These are phyloP conservation scores for Taxawa tesnikishii DNA, from an alignment of 2,329 filamentous ascomycete genomes.

Conservation along the genomic window DNA sequence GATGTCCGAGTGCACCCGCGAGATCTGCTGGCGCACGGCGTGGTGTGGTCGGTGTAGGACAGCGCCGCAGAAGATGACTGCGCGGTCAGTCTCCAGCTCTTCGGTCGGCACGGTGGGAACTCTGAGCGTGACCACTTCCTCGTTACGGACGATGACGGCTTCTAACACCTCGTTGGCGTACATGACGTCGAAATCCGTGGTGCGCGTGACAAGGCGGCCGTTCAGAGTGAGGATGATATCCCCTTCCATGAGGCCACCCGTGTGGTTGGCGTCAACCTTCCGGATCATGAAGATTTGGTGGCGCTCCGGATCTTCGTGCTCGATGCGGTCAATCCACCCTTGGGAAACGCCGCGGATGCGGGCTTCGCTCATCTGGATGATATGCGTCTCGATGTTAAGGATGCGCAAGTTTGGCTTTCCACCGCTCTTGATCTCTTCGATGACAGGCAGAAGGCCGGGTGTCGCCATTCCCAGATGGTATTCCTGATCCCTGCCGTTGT, in stretches of 20 bases:
- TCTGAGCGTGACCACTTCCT: slow-evolving; percentile 62
- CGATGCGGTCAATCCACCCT: slow-evolving; percentile 87
- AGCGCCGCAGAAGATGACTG: slow-evolving; percentile 89
- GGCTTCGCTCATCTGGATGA: slow-evolving; percentile 93
- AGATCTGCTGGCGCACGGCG: slow-evolving; percentile 93
- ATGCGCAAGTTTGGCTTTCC: slow-evolving; percentile 74
- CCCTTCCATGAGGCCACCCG: slow-evolving; percentile 67
- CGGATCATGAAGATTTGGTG: slow-evolving; percentile 98
- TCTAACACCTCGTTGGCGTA: slow-evolving; percentile 77
- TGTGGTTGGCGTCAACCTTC: slow-evolving; percentile 60
- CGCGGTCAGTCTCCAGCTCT: slow-evolving; percentile 83
- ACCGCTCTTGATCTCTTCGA: slow-evolving; percentile 72
- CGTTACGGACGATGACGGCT: slow-evolving; percentile 75
- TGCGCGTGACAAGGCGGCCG: slow-evolving; percentile 80
- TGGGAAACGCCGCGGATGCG: slow-evolving; percentile 95
- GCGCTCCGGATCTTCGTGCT: slow-evolving; percentile 75
- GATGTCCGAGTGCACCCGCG: slow-evolving; percentile 88
- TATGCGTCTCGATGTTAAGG: slow-evolving; percentile 84
- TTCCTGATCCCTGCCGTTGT: slow-evolving; percentile 78
- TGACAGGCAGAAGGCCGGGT: slow-evolving; percentile 77
- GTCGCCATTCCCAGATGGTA: slow-evolving; percentile 91
- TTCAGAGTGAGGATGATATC: slow-evolving; percentile 90
- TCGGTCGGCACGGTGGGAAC: slow-evolving; percentile 79
- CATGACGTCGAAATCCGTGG: slow-evolving; percentile 91
- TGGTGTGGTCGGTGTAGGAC: slow-evolving; percentile 89